Evolutionary conservation across 2,329 filamentous ascomycete species (phyloP).

Genomic region (Ascochyta rabiei): DNA sequence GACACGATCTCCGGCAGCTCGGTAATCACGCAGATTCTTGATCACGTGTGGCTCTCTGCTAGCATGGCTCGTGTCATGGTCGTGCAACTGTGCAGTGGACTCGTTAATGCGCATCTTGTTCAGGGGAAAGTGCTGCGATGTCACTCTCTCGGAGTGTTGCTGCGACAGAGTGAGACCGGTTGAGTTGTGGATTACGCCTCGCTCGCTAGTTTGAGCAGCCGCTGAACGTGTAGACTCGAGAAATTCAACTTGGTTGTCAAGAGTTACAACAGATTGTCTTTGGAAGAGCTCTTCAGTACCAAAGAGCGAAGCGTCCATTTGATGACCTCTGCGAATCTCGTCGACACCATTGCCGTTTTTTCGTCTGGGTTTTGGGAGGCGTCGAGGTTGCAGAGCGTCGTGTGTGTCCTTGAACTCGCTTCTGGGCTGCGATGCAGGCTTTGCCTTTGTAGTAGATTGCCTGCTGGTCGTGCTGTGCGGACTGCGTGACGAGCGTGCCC

Average conservation of each 20-base stretch:
- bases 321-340: not conserved
- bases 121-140: constrained; percentile 21
- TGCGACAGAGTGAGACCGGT: not conserved
- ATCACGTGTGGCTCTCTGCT: not conserved
- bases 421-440: not conserved
- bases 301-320: not conserved
- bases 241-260: too few relatives aligned
- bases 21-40: not conserved
- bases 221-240: not conserved
- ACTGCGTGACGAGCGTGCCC: not conserved
- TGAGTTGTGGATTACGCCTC: constrained; percentile 14
- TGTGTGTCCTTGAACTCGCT: not conserved
- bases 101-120: constrained; percentile 29
- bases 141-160: not conserved
- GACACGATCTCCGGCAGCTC: not conserved
- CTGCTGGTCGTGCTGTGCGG: constrained; percentile 1
- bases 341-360: not conserved
- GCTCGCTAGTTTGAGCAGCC: constrained; percentile 18
- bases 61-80: not conserved
- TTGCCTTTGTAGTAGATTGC: not conserved
- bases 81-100: constrained; percentile 16
- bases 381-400: not conserved
- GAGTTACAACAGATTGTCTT: not conserved
- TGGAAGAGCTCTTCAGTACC: not conserved
- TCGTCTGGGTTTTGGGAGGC: not conserved